A percentile compares a stretch with the other conserved stretches of the same genome.
Evolutionary conservation across 2,329 filamentous ascomycete species (phyloP).

Genomic region (Pseudopyricularia javanii): DNA sequence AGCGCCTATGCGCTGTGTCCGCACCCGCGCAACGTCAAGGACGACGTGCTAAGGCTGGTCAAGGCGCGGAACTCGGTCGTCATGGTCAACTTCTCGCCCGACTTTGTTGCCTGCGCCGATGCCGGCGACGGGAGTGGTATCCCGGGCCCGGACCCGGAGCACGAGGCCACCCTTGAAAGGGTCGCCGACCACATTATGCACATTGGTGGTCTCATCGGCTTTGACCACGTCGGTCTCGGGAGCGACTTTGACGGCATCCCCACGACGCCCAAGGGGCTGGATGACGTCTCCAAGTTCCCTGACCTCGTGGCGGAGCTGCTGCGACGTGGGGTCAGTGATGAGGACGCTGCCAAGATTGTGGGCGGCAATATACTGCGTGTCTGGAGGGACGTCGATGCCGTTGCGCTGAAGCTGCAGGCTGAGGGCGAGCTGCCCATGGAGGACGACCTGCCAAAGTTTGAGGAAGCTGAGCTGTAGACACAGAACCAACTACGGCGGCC

Average conservation of each 20-base stretch:
- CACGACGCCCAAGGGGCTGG: constrained; percentile 55
- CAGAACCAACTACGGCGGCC: no score
- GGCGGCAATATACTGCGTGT: constrained; percentile 76
- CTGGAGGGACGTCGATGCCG: constrained; percentile 65
- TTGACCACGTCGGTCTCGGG: constrained; percentile 74
- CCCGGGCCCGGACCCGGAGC: constrained; percentile 49
- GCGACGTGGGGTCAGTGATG: constrained; percentile 58
- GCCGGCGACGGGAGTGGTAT: constrained; percentile 48
- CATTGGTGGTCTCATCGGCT: constrained; percentile 73
- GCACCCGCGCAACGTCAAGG: constrained; percentile 82
- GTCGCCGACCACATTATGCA: constrained; percentile 71
- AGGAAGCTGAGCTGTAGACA: no score
- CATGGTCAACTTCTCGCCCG: constrained; percentile 82
- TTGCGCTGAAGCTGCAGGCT: constrained; percentile 54
- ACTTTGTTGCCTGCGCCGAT: constrained; percentile 64
- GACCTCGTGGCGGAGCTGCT: constrained; percentile 53
- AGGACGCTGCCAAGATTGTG: constrained; percentile 61
- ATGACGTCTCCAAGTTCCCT: constrained; percentile 77
- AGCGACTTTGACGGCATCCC: constrained; percentile 77
- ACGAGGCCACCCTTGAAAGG: constrained; percentile 60
- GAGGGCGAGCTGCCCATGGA: constrained; percentile 39
- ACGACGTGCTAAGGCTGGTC: constrained; percentile 68
- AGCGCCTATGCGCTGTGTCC: constrained; percentile 71
- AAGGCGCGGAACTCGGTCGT: constrained; percentile 63
- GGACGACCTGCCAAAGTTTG: constrained; percentile 29